Evolutionary conservation across 2,329 filamentous ascomycete species (phyloP), one percentile per base, ranked within the genome.

Genomic region (Diaporthe sp.): DNA sequence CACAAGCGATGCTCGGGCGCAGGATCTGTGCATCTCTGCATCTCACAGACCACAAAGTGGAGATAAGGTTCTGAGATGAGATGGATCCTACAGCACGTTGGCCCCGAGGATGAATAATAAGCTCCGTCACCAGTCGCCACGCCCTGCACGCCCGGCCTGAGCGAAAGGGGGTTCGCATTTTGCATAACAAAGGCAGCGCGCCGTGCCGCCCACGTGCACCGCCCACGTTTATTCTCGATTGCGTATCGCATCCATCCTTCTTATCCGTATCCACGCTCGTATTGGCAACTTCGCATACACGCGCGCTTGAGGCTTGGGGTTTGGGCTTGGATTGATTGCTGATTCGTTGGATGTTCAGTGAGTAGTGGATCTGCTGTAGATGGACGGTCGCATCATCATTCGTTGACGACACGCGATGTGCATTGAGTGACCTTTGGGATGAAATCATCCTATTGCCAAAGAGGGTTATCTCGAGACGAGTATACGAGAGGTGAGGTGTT

Each of bases 61-160:
- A 49, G 55, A 71, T 49, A 71, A 71, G 68, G 42, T 60, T 57
- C 51, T 71, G 68, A 71, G 68, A 71, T 71, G 68, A 71, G 68
- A 71, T 71, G 68, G 28, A 31, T 31, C 28, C 28, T 31, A 31
- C 28, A 31, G 28, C 4, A 31, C 37, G n/a, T 25, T 39, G 46
- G 46, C 12, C 44, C 9, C 22, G n/a, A 70, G 65, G 49, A 70
- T 55, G 49, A 55, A 28, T 55, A 70, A 55, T 55, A 70, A 55
- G 65, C 49, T 55, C 65, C 49, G 65, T 42, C 49, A 55, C 22
- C 22, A 22, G 65, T 42, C 49, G 42, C 22, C 22, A 22, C 10
- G 10, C 28, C 22, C 31, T 39, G 57, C 61, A 65, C 15, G n/a
- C 17, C 60, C 60, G 60, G 25, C 19, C 60, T 19, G 39, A 34